phyloP scores from a whole-genome alignment of 441 rosid species.

The Theobroma grandiflorum region DNA sequence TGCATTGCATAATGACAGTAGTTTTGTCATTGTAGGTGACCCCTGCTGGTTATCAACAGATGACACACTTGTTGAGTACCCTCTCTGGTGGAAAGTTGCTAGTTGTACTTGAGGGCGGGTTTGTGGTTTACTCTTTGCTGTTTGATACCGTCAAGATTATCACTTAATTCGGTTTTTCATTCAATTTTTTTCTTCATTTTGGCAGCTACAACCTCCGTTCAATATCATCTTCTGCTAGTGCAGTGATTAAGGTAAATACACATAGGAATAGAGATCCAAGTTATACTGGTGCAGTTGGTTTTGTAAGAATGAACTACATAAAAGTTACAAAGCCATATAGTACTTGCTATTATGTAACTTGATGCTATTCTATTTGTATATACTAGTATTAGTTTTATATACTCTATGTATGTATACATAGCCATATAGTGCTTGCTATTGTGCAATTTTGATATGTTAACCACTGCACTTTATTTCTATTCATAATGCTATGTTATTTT shows the following conservation, averaged over 20 bases:
- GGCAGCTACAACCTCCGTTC: conserved; percentile 98
- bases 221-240: conserved; percentile 94
- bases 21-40: conserved; percentile 64
- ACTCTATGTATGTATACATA: neutral
- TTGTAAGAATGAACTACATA: neutral
- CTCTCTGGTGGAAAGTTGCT: conserved; percentile 86
- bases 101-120: conserved; percentile 99
- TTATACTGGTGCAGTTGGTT: neutral
- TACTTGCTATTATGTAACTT: conserved; percentile 8
- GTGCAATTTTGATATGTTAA: neutral
- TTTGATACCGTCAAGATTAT: conserved; percentile 25
- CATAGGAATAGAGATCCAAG: neutral
- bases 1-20: neutral
- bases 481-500: neutral
- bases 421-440: too few relatives aligned
- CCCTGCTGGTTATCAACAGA: conserved; percentile 88
- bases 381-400: neutral
- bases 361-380: neutral
- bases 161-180: neutral
- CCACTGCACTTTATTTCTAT: neutral
- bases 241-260: conserved; percentile 81
- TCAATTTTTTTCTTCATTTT: conserved; percentile 14
- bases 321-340: neutral
- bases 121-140: conserved; percentile 32
- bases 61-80: conserved; percentile 78